Evolutionary conservation across 2,329 filamentous ascomycete genomes (phyloP), one percentile per base, ranked within the genome.

Genomic region (Talaromyces sp.): DNA sequence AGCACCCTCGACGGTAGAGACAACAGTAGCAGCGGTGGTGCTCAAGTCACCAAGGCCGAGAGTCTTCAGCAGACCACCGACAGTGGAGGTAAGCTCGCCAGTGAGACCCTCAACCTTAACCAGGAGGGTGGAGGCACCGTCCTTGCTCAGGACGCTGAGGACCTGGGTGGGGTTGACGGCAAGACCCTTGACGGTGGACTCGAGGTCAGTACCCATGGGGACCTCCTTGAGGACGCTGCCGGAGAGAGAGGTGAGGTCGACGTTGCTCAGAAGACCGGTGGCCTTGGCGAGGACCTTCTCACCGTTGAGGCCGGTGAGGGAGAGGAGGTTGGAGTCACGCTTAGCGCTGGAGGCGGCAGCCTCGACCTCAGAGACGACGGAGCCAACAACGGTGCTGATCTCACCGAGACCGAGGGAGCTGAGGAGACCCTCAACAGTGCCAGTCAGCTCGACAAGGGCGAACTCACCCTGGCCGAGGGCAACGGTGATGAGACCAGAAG

Each of bases 401-500:
- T 57, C 17, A 13, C 39, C 30, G 22, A 62, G 55, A 7, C 55
- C 55, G 10, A 62, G 57, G 36, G 40, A 33, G 41, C 48, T 16
- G 41, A 63, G 51, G 22, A 63, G 59, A 19, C 45, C 27, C 27
- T 57, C 54, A 22, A 62, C 50, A 4, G 14, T 36, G 41, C 35
- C 44, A 37, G 54, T 61, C 41, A 63, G 49, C 52, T 62, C 32
- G 37, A 62, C 54, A 7, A 60, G 51, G 43, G 42, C 50, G 20
- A 40, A 50, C 30, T 59, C 46, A 24, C 57, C 61, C 24, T 58
- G 54, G n/a, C 57, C 54, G 13, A 63, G 62, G 17, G 62, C 47
- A 11, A 68, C 57, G 40, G 65, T 68, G 35, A 69, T 52, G 32
- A 61, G 51, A 22, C 58, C 57, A 17, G 58, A 54, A 16, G 53